Percentiles rank a stretch among this genome's conserved stretches.
These are phyloP conservation scores for Athelia psychrophila DNA, from an alignment of 1,284 basidiomycete genomes.

Conservation along the genomic window DNA sequence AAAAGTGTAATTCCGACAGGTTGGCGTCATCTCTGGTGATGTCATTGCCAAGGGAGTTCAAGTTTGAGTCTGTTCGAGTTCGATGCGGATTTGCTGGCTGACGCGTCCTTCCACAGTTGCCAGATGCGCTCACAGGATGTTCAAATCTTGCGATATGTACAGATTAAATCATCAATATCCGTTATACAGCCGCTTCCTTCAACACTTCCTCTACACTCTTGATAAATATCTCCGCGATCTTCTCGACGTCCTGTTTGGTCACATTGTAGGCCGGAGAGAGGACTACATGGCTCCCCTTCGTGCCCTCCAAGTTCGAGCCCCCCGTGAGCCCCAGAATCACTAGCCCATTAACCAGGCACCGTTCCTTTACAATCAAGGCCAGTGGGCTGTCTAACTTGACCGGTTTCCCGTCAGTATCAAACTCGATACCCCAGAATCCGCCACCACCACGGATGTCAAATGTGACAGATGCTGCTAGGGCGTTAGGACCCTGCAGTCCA, in stretches of 20 bases:
- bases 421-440: conserved; percentile 81
- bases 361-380: conserved; percentile 60
- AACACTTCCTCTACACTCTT: conserved; percentile 63
- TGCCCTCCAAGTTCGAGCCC: conserved; percentile 65
- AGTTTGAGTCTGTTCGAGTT: no score
- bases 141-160: conserved; percentile 8
- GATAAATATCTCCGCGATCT: conserved; percentile 62
- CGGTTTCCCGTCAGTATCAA: conserved; percentile 47
- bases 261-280: conserved; percentile 77
- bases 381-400: conserved; percentile 44
- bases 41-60: no score
- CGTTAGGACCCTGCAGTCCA: conserved; percentile 51
- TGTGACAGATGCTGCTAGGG: conserved; percentile 57
- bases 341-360: conserved; percentile 58
- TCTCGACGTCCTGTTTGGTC: conserved; percentile 60
- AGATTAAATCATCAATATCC: background rate
- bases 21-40: no score
- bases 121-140: no score
- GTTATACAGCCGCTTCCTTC: conserved; percentile 25
- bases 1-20: no score
- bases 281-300: conserved; percentile 67
- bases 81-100: no score
- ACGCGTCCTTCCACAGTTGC: no score
- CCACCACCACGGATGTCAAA: conserved; percentile 80
- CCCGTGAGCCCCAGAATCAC: conserved; percentile 72